These are phyloP conservation scores for Leptodontidium sp. DNA, from an alignment of 2,329 filamentous ascomycete genomes.

Conservation along the genomic window DNA sequence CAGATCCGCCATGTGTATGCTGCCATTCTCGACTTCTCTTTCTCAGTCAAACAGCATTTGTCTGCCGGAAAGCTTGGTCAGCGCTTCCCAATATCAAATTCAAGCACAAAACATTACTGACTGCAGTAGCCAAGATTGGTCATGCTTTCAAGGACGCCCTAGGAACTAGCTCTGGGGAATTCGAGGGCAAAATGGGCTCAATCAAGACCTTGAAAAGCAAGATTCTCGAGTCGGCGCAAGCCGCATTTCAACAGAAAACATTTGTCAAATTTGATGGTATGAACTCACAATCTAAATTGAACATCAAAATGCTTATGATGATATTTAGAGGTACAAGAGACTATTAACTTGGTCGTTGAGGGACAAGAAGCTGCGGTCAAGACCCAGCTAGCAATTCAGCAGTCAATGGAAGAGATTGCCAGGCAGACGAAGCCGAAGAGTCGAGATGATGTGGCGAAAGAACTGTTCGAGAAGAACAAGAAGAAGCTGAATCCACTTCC, in stretches of 20 bases:
- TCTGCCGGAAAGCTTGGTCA: conserved; percentile 6
- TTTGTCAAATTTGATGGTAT: conserved; percentile 15
- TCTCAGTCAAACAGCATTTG: conserved; percentile 15
- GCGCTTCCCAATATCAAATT: background rate
- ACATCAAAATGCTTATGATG: background rate
- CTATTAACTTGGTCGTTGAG: conserved; percentile 6
- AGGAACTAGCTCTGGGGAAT: conserved; percentile 5
- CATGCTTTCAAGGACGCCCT: conserved; percentile 16
- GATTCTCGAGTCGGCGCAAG: conserved; percentile 10
- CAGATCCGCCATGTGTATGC: conserved; percentile 12
- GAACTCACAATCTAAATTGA: background rate
- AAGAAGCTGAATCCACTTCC: conserved; percentile 10
- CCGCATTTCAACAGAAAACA: conserved; percentile 16
- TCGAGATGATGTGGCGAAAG: conserved; percentile 2
- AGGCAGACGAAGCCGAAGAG: conserved; percentile 13
- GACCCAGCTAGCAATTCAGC: conserved; percentile 6
- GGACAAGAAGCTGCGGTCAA: conserved; percentile 7
- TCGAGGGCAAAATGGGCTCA: conserved; percentile 13
- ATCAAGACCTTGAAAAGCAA: background rate
- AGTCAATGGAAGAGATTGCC: conserved; percentile 12
- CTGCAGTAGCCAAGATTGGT: conserved; percentile 5
- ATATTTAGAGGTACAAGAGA: conserved; percentile 7
- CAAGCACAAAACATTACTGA: background rate
- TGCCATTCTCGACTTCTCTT: conserved; percentile 13
- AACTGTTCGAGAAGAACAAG: conserved; percentile 12